Percentiles rank a stretch among this genome's conserved stretches.
phyloP scores from a whole-genome alignment of 2,329 filamentous ascomycete genomes.

The Cordyceps cateniannulata region DNA sequence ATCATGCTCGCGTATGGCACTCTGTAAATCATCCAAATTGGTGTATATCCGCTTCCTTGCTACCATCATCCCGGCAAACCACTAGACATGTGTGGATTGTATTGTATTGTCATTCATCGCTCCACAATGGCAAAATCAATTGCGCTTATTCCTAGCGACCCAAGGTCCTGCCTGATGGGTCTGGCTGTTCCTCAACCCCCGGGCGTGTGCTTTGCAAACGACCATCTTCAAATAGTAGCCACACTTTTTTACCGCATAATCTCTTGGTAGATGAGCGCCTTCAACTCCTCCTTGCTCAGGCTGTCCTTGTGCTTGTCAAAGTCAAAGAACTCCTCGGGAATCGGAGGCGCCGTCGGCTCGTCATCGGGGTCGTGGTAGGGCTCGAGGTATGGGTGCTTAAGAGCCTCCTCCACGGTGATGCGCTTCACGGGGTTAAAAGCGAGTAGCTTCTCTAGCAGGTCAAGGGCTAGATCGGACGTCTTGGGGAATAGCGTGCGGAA shows the following conservation, averaged over 20 bases:
- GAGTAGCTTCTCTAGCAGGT: conserved; percentile 89
- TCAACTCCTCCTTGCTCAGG: conserved; percentile 95
- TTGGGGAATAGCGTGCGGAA: conserved; percentile 97
- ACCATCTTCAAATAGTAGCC: neutral
- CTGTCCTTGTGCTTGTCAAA: conserved; percentile 99
- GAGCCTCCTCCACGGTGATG: conserved; percentile 93
- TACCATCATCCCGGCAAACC: neutral
- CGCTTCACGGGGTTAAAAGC: conserved; percentile 99
- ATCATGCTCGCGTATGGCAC: conserved; percentile 4
- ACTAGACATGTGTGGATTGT: neutral
- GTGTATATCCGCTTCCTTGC: conserved; percentile 7
- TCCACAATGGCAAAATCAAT: neutral
- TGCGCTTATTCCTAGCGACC: neutral
- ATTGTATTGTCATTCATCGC: neutral
- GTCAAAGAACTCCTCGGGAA: conserved; percentile 98
- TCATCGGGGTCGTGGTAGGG: conserved; percentile 98
- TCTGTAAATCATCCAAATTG: conserved; percentile 12
- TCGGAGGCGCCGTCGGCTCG: conserved; percentile 91
- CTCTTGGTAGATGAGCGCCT: conserved; percentile 95
- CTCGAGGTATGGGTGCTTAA: conserved; percentile 97
- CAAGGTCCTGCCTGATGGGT: conserved; percentile 12
- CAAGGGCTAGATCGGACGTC: conserved; percentile 93
- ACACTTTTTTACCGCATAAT: conserved; percentile 60
- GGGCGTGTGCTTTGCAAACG: neutral
- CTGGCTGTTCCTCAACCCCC: neutral